phyloP scores from a whole-genome alignment of 192 early-diverging fungal genomes.

The Chytriomyces sp. region DNA sequence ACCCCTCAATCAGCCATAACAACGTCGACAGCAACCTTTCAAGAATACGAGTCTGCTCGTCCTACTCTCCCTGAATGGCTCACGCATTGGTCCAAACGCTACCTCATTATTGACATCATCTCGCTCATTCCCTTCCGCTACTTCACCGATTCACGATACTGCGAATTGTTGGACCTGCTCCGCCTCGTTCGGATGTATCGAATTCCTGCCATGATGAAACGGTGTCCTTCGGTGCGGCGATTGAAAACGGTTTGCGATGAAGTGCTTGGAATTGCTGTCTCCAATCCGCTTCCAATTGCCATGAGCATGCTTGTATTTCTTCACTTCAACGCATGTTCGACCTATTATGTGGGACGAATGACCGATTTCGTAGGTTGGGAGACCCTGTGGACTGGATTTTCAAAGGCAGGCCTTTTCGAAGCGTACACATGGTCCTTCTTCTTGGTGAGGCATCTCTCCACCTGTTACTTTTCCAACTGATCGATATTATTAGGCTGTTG shows the following conservation, averaged over 20 bases:
- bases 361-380: conserved; percentile 12
- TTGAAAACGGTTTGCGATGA: background rate
- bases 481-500: conserved; percentile 7
- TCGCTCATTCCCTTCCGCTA: background rate
- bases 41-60: conserved; percentile 14
- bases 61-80: background rate
- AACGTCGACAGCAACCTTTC: background rate
- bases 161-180: conserved; percentile 13
- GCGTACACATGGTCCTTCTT: conserved; percentile 23
- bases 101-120: background rate
- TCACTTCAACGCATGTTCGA: conserved; percentile 8
- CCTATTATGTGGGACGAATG: background rate
- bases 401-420: background rate
- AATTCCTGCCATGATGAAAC: conserved; percentile 1
- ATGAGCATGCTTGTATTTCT: conserved; percentile 7
- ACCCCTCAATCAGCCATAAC: conserved; percentile 11
- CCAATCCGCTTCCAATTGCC: conserved; percentile 20
- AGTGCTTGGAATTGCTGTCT: background rate
- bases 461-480: background rate
- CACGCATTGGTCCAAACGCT: background rate
- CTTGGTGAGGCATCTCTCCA: background rate
- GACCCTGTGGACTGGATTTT: background rate
- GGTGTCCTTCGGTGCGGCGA: background rate
- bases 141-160: no score
- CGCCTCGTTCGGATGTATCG: background rate